Conservation (phyloP, 139 green algal genomes). For the Ulvella scutata region DNA sequence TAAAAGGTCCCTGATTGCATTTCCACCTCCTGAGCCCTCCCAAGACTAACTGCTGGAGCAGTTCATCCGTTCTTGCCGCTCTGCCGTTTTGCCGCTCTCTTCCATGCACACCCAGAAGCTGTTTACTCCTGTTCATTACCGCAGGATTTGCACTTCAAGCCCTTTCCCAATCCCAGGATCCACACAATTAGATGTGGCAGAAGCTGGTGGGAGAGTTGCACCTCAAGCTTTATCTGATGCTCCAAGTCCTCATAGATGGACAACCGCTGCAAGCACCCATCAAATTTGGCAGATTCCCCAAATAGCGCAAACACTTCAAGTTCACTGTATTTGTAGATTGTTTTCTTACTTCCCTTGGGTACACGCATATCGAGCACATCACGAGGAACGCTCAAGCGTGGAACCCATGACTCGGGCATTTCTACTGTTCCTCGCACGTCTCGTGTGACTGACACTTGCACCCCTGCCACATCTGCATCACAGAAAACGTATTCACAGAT, state of each 20-base stretch:
- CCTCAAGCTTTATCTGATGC: slow-evolving; percentile 20
- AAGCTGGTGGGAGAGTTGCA: background rate
- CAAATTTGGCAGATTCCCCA: slow-evolving; percentile 62
- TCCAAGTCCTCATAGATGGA: slow-evolving; percentile 42
- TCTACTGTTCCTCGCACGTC: too few relatives aligned
- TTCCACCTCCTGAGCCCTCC: too few relatives aligned
- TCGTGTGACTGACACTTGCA: too few relatives aligned
- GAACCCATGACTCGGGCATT: slow-evolving; percentile 58
- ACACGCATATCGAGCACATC: slow-evolving; percentile 61
- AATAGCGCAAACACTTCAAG: slow-evolving; percentile 66
- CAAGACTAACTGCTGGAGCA: too few relatives aligned
- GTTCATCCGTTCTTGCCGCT: too few relatives aligned
- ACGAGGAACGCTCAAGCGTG: slow-evolving; percentile 37
- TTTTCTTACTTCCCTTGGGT: slow-evolving; percentile 37
- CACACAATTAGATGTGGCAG: background rate
- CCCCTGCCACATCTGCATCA: too few relatives aligned
- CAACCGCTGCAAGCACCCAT: slow-evolving; percentile 59
- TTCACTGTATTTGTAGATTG: slow-evolving; percentile 25
- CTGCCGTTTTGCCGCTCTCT: too few relatives aligned
- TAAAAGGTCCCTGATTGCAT: too few relatives aligned
- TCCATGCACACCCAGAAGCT: too few relatives aligned
- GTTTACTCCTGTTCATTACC: too few relatives aligned
- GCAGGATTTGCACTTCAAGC: too few relatives aligned
- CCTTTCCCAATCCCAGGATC: background rate
- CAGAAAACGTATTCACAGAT: too few relatives aligned